A percentile compares a stretch with the other conserved stretches of the same genome.
These are phyloP conservation scores for Trichoderma harzianum DNA, from an alignment of 2,329 filamentous ascomycete genomes.

Conservation along the genomic window DNA sequence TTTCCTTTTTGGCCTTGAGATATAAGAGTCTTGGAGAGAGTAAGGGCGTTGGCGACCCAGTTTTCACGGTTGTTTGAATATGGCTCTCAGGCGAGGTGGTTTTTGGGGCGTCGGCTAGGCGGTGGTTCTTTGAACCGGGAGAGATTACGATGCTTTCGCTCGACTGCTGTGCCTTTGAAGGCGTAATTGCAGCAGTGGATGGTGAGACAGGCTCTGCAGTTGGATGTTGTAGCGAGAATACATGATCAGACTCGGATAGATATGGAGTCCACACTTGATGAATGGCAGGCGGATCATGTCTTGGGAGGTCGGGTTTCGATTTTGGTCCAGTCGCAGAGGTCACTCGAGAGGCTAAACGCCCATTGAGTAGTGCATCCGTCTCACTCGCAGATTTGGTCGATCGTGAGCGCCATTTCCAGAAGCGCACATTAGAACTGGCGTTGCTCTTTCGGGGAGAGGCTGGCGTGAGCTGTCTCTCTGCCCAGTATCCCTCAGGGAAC, in stretches of 20 bases:
- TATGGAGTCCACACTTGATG: conserved; percentile 39
- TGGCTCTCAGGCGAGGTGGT: not conserved
- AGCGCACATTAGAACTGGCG: conserved; percentile 32
- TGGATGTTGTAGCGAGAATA: conserved; percentile 44
- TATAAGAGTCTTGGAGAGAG: conserved; percentile 17
- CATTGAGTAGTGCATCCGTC: conserved; percentile 22
- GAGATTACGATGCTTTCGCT: conserved; percentile 17
- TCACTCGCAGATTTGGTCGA: conserved; percentile 39
- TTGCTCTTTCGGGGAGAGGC: conserved; percentile 30
- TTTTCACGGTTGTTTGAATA: not conserved
- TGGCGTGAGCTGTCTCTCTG: conserved; percentile 46
- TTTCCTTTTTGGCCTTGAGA: conserved; percentile 24
- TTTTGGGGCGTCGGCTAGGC: not conserved
- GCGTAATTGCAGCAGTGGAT: not conserved
- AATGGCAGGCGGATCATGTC: not conserved
- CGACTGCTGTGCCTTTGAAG: conserved; percentile 13
- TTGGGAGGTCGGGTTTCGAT: not conserved
- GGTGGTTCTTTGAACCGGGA: not conserved
- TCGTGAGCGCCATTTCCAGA: conserved; percentile 42
- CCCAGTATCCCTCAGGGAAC: conserved; percentile 62
- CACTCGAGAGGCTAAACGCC: conserved; percentile 26
- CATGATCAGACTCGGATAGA: conserved; percentile 46
- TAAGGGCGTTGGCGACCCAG: not conserved
- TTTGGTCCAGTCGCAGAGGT: conserved; percentile 20
- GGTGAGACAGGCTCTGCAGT: not conserved